phyloP scores from a whole-genome alignment of 1,284 basidiomycete species.

The Sporisorium graminicola region DNA sequence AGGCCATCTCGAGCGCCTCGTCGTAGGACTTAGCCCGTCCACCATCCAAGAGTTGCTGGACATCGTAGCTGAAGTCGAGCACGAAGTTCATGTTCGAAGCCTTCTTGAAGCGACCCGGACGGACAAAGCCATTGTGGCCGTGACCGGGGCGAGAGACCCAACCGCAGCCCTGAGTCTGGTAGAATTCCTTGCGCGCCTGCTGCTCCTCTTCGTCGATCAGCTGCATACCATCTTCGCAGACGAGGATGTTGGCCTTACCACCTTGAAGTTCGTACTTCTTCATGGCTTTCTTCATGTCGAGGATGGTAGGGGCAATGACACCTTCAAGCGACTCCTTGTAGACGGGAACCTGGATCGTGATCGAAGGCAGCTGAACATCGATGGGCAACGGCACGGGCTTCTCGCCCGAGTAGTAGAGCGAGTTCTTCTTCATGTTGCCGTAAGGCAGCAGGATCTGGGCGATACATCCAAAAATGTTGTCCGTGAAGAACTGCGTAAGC shows the following conservation, averaged over 20 bases:
- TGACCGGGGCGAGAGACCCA: conserved; percentile 84
- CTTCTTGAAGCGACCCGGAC: conserved; percentile 89
- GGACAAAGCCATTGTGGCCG: conserved; percentile 78
- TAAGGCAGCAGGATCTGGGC: conserved; percentile 72
- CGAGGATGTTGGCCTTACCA: conserved; percentile 80
- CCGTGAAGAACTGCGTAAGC: conserved; percentile 76
- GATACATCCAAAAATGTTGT: conserved; percentile 73
- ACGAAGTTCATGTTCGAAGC: conserved; percentile 88
- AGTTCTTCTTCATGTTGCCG: conserved; percentile 74
- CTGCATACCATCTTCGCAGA: conserved; percentile 83
- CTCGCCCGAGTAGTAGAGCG: conserved; percentile 71
- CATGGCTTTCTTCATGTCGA: conserved; percentile 85
- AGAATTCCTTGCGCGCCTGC: conserved; percentile 78
- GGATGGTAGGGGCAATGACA: conserved; percentile 77
- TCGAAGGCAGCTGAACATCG: conserved; percentile 79
- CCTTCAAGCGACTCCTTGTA: conserved; percentile 75
- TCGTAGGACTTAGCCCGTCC: conserved; percentile 43
- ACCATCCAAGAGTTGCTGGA: conserved; percentile 79
- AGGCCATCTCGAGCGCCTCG: conserved; percentile 65
- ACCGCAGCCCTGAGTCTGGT: conserved; percentile 80
- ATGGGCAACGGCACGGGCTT: conserved; percentile 76
- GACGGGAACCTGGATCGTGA: conserved; percentile 83
- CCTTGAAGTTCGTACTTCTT: conserved; percentile 88
- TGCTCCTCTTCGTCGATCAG: conserved; percentile 76
- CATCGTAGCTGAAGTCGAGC: conserved; percentile 85